Base-by-base conservation (phyloP, 139 green algal genomes). In the Chlamydomonas applanata region DNA sequence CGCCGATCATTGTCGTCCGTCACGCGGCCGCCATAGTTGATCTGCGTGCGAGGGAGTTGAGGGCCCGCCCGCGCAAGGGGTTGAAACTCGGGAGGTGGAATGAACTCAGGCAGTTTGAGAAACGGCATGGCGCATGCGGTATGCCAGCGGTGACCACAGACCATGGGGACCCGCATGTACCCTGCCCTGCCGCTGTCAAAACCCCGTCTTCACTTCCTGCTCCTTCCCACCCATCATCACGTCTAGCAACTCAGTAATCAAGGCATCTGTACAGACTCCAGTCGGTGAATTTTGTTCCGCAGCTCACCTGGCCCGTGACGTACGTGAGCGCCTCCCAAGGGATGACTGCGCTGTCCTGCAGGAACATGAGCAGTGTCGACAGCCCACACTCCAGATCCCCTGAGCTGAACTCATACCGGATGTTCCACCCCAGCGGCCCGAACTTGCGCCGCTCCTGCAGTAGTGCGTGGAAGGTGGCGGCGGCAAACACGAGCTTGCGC, bases 21-120 rank as follows among this genome's bases (percentile, higher is more conserved):
- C 22, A 97, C 89, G 5, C 91, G 75, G 0, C 92, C 92, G 29
- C 92, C 92, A 79, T 97, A 97, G 77, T 91, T 94, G 79, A 97
- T 95, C 65, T 82, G 64, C 19, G 14, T 2, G 49, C 27, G n/a
- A n/a, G n/a, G n/a, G n/a, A n/a, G n/a, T n/a, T n/a, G n/a, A n/a
- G n/a, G n/a, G n/a, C n/a, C n/a, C n/a, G n/a, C n/a, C n/a, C n/a
- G n/a, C n/a, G 49, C 49, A 16, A 57, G 16, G 49, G 49, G 59
- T n/a, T n/a, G n/a, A n/a, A n/a, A n/a, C n/a, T n/a, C n/a, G 20
- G 59, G n/a, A 67, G 59, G 59, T 67, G 59, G 19, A 20, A 67
- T 16, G 20, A 30, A 67, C 17, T 67, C 17, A 19, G 59, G 20
- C 17, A 25, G 24, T 67, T 16, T 67, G 59, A 34, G 59, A 57